These are phyloP conservation scores for Paramecium tetraurelia DNA, from an alignment of 73 alveolate genomes.

Conservation along the genomic window DNA sequence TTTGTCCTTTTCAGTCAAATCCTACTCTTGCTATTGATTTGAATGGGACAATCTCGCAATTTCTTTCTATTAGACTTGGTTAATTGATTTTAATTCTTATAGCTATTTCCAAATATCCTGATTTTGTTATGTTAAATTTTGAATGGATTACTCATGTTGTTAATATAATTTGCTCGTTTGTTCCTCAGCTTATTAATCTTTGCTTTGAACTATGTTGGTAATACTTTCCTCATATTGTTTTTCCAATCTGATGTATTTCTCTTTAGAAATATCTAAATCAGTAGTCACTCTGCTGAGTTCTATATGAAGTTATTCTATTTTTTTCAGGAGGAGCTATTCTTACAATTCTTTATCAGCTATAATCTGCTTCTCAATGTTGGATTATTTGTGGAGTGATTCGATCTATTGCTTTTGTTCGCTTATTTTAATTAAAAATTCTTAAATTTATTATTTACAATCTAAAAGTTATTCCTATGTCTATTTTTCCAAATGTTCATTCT, in stretches of 20 bases:
- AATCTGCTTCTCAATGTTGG: background rate
- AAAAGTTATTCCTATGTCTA: background rate
- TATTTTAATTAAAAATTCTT: background rate
- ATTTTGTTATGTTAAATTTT: background rate
- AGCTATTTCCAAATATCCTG: background rate
- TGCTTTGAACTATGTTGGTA: background rate
- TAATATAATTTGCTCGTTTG: background rate
- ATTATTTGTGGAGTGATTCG: background rate
- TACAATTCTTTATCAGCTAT: background rate
- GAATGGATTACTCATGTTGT: slow-evolving; percentile 5
- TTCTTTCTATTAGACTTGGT: background rate
- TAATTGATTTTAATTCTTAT: background rate
- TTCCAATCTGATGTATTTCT: background rate
- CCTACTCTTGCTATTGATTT: background rate
- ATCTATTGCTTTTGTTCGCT: background rate
- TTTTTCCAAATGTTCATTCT: background rate
- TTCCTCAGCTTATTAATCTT: background rate
- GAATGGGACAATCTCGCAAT: background rate
- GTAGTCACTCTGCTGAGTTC: background rate
- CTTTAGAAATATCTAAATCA: background rate
- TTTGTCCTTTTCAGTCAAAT: background rate
- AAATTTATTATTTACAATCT: background rate
- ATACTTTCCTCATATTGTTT: background rate
- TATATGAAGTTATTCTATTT: background rate
- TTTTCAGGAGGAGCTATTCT: background rate